Conservation (phyloP, 352 stramenopile species). For the Phytopythium chamaehyphon region DNA sequence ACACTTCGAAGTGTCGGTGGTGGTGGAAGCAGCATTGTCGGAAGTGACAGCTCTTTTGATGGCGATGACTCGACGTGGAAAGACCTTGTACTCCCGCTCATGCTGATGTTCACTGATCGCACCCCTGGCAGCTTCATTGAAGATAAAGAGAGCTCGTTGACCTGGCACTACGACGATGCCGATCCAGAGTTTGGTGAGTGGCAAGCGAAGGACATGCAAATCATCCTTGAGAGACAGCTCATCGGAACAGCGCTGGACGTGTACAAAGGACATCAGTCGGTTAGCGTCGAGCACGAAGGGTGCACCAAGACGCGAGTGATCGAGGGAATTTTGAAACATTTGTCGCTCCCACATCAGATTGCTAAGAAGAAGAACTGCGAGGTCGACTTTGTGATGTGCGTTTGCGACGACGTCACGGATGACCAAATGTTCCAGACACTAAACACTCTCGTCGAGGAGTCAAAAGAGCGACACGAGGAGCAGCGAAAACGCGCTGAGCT, state of each 20-base stretch:
- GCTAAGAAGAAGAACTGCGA: slow-evolving; percentile 55
- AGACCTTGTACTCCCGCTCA: slow-evolving; percentile 69
- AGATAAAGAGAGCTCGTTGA: slow-evolving; percentile 83
- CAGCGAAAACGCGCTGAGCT: slow-evolving; percentile 9
- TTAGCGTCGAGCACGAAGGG: slow-evolving; percentile 78
- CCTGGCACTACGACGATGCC: slow-evolving; percentile 86
- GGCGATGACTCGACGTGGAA: slow-evolving; percentile 74
- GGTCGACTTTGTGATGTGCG: slow-evolving; percentile 87
- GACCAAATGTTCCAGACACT: slow-evolving; percentile 91
- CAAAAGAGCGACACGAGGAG: slow-evolving; percentile 65
- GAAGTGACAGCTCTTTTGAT: slow-evolving; percentile 45
- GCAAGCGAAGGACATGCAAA: slow-evolving; percentile 89
- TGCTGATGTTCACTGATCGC: slow-evolving; percentile 73
- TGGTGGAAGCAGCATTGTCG: slow-evolving; percentile 17
- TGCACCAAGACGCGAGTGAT: slow-evolving; percentile 77
- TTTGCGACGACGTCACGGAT: slow-evolving; percentile 86
- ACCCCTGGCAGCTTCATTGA: slow-evolving; percentile 81
- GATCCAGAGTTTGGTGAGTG: slow-evolving; percentile 84
- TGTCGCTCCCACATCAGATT: slow-evolving; percentile 69
- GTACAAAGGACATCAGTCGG: slow-evolving; percentile 77
- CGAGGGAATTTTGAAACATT: slow-evolving; percentile 67
- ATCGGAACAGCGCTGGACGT: slow-evolving; percentile 84
- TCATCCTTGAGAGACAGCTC: slow-evolving; percentile 83
- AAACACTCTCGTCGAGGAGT: slow-evolving; percentile 69
- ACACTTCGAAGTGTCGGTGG: slow-evolving; percentile 4